phyloP scores from a whole-genome alignment of 108 stramenopile genomes.

The Asterionellopsis glacialis region DNA sequence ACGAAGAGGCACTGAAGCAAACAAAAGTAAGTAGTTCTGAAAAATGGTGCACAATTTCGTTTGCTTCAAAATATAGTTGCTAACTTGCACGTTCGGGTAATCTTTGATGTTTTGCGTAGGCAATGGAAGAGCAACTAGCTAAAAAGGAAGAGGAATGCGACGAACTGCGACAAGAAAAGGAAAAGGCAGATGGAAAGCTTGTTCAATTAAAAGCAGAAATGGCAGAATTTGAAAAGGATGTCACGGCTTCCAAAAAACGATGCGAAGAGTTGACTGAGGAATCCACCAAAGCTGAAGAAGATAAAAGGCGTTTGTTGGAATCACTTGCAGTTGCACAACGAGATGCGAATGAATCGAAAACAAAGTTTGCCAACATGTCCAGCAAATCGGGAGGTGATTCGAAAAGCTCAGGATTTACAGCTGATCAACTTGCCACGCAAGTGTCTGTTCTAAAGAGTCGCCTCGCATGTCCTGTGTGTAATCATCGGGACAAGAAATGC shows the following conservation, averaged over 20 bases:
- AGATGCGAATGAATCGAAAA: constrained; percentile 53
- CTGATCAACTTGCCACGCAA: constrained; percentile 65
- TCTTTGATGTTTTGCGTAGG: constrained; percentile 4
- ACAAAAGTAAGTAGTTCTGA: constrained; percentile 34
- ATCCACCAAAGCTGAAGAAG: constrained; percentile 45
- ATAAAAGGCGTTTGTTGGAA: constrained; percentile 65
- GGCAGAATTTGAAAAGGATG: constrained; percentile 36
- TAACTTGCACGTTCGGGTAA: neutral
- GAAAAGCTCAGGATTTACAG: constrained; percentile 52
- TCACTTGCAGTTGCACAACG: constrained; percentile 64
- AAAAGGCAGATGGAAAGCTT: constrained; percentile 29
- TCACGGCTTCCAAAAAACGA: constrained; percentile 38
- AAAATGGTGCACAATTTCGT: no score
- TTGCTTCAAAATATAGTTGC: constrained; percentile 4
- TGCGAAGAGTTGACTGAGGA: constrained; percentile 75
- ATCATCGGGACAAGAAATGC: constrained; percentile 83
- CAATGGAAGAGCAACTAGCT: constrained; percentile 37
- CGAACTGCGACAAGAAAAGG: constrained; percentile 21
- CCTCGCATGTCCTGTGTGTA: constrained; percentile 85
- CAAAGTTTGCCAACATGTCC: constrained; percentile 27
- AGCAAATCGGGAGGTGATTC: constrained; percentile 21
- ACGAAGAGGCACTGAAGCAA: constrained; percentile 70
- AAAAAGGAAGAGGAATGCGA: constrained; percentile 31
- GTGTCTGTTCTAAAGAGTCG: constrained; percentile 64
- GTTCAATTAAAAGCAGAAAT: constrained; percentile 40